Conservation (phyloP, 495 filamentous ascomycete species). For the Staphylotrichum longicolle region DNA sequence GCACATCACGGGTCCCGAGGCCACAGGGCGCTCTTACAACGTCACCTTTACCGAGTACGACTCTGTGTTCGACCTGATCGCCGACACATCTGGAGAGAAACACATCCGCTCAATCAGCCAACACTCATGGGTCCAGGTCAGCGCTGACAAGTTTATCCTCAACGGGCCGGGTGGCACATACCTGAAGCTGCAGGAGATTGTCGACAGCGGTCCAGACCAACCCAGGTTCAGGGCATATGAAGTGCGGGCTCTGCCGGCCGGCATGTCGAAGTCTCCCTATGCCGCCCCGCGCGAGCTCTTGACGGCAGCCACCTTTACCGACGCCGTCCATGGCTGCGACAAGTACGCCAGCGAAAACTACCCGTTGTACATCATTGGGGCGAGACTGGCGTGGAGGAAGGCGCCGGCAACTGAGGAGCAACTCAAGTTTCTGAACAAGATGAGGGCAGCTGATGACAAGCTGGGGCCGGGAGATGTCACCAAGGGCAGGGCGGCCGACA, state of each 20-base stretch:
- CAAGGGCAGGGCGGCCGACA: slow-evolving; percentile 81
- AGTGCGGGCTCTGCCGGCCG: slow-evolving; percentile 36
- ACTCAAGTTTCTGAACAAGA: slow-evolving; percentile 67
- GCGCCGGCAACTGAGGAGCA: slow-evolving; percentile 65
- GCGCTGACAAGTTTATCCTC: slow-evolving; percentile 63
- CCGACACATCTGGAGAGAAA: slow-evolving; percentile 71
- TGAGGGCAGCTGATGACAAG: slow-evolving; percentile 53
- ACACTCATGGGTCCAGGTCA: slow-evolving; percentile 77
- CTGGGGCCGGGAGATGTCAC: slow-evolving; percentile 59
- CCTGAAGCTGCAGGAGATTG: slow-evolving; percentile 58
- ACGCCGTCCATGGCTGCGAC: slow-evolving; percentile 79
- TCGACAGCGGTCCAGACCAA: slow-evolving; percentile 14
- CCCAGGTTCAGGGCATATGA: slow-evolving; percentile 40
- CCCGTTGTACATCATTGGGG: slow-evolving; percentile 55
- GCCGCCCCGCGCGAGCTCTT: slow-evolving; percentile 66
- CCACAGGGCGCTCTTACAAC: slow-evolving; percentile 29
- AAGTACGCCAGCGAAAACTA: slow-evolving; percentile 69
- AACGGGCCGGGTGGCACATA: slow-evolving; percentile 53
- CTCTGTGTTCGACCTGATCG: slow-evolving; percentile 79
- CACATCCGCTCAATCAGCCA: slow-evolving; percentile 74
- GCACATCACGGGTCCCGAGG: neutral
- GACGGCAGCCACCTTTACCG: slow-evolving; percentile 55
- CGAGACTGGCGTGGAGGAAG: slow-evolving; percentile 64
- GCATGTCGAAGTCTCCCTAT: slow-evolving; percentile 52
- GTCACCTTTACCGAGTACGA: slow-evolving; percentile 86